A percentile compares a stretch with the other conserved stretches of the same genome.
Conservation (phyloP, 2,329 filamentous ascomycete species). For the Paracorniculantispora psalliotae region DNA sequence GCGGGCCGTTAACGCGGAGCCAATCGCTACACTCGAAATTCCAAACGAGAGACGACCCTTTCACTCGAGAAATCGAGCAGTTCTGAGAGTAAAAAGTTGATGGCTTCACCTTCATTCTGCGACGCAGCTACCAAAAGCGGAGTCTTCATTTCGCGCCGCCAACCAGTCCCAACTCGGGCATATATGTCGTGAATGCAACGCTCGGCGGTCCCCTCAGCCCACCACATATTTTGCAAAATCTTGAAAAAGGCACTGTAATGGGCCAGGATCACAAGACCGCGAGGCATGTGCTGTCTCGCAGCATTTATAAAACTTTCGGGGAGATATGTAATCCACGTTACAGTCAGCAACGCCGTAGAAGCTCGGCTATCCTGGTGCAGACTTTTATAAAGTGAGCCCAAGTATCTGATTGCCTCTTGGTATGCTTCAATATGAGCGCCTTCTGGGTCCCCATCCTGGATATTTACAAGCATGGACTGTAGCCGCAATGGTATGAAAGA, state of each 20-base stretch:
- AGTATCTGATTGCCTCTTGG: conserved; percentile 43
- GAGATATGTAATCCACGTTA: conserved; percentile 50
- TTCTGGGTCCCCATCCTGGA: not conserved
- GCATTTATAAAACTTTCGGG: conserved; percentile 40
- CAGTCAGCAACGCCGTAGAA: conserved; percentile 43
- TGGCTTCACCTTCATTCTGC: not conserved
- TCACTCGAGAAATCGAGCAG: not conserved
- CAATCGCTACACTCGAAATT: too few relatives aligned
- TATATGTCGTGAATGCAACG: conserved; percentile 42
- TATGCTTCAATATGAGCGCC: not conserved
- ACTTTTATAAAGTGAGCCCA: conserved; percentile 49
- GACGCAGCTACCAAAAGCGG: not conserved
- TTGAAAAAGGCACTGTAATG: conserved; percentile 49
- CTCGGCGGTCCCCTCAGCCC: conserved; percentile 42
- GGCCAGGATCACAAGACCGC: conserved; percentile 47
- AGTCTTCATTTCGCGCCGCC: conserved; percentile 22
- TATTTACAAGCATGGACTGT: not conserved
- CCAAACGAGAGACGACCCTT: too few relatives aligned
- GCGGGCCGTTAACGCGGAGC: too few relatives aligned
- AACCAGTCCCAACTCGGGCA: conserved; percentile 35
- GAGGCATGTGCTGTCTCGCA: conserved; percentile 36
- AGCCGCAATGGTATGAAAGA: not conserved
- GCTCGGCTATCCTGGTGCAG: conserved; percentile 38
- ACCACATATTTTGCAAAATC: conserved; percentile 41
- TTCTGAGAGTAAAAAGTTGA: not conserved